Base-by-base conservation (phyloP, 164 flowering plant species). In the Saururus chinensis region DNA sequence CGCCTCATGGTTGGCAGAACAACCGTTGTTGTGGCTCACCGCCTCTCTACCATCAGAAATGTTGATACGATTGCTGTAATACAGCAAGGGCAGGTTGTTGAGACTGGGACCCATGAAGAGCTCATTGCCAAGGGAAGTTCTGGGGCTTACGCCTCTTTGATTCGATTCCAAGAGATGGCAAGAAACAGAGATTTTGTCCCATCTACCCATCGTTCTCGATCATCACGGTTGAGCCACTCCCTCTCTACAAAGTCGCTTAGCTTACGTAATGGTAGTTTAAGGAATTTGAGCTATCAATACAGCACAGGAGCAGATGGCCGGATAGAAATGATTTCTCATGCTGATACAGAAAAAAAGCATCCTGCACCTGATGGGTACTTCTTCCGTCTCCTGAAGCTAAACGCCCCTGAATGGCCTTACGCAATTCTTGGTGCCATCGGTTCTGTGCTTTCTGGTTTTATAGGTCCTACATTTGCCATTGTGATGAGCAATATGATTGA, bases 401-500 rank as follows among this genome's bases (percentile, higher is more conserved):
- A 90, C 66, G 92, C 86, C 19, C 97, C 97, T 3, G 99, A 95
- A 65, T 95, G 97, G 99, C 96, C 97, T 9, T 95, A 91, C 72
- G 85, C 93, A 10, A 79, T 91, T 22, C 76, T 87, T 83, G 99
- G 96, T 19, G 92, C 97, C 20, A 66, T 81, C 4, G 99, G 99
- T 21, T 88, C 99, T 1, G 80, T 90, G 9, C 83, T 95, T 19
- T 89, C 95, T 5, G 99, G 99, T 14, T 88, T 85, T 64, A 90
- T 95, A 41, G 95, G 96, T 58, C 96, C 99, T 19, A 87, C 95
- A 19, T 90, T 95, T 73, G 99, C 97, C 4, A 91, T 95, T 37
- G 95, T 95, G 41, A 95, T 91, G 99, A 86, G 96, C 76, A 85
- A 89, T 45, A 95, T 95, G 99, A 95, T 95, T 17, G 97, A 95